These are phyloP conservation scores for Pueraria montana DNA, from an alignment of 306 rosid genomes.

Conservation along the genomic window DNA sequence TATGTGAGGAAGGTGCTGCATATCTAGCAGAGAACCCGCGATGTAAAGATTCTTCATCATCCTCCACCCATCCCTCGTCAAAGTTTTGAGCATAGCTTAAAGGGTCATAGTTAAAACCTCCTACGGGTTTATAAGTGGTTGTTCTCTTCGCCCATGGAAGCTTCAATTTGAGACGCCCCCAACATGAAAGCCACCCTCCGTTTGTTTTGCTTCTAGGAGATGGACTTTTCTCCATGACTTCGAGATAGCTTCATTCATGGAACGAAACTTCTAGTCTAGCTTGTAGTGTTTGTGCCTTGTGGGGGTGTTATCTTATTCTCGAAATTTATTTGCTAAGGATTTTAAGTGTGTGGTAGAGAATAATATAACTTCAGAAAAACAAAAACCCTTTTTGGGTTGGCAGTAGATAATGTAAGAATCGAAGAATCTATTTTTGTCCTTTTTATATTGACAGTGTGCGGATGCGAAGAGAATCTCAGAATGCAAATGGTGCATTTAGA, in stretches of 20 bases:
- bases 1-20: slow-evolving; percentile 61
- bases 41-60: slow-evolving; percentile 52
- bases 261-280: slow-evolving; percentile 39
- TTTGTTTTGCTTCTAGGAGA: slow-evolving; percentile 49
- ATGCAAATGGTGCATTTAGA: slow-evolving; percentile 11
- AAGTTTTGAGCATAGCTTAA: slow-evolving; percentile 87
- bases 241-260: slow-evolving; percentile 41
- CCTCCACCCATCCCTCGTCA: slow-evolving; percentile 71
- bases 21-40: slow-evolving; percentile 80
- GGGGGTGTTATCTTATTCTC: background rate
- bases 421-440: slow-evolving; percentile 35
- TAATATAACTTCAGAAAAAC: slow-evolving; percentile 30
- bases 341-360: slow-evolving; percentile 71
- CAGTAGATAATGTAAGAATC: background rate
- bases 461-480: slow-evolving; percentile 41
- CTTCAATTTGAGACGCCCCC: slow-evolving; percentile 79
- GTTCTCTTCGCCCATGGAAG: slow-evolving; percentile 60
- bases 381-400: background rate
- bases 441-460: background rate
- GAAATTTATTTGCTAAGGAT: slow-evolving; percentile 46
- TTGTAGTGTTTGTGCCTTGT: background rate
- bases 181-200: slow-evolving; percentile 67
- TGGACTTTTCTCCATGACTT: slow-evolving; percentile 59
- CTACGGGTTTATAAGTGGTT: slow-evolving; percentile 38
- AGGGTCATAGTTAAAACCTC: slow-evolving; percentile 73